Conservation (phyloP, 192 early-diverging fungal genomes). For the Paraglomus brasilianum region DNA sequence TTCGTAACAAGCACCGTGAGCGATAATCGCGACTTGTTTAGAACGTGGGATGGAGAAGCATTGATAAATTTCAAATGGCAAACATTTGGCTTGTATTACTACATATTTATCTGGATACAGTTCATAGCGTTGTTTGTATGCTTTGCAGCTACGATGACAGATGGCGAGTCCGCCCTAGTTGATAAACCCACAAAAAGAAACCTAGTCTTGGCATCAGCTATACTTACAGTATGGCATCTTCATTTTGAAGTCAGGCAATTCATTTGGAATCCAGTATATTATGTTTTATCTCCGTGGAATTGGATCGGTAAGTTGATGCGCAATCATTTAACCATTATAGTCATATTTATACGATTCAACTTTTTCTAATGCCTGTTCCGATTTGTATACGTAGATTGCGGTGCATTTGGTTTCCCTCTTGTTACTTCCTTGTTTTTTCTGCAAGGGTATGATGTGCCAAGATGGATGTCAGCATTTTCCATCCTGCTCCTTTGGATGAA, state of each 20-base stretch:
- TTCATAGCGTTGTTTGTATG: neutral
- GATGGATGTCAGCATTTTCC: neutral
- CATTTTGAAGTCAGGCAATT: neutral
- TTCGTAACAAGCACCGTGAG: neutral
- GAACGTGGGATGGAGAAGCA: slow-evolving; percentile 2
- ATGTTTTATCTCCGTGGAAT: neutral
- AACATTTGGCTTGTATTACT: slow-evolving; percentile 1
- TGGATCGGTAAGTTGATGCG: slow-evolving; percentile 20
- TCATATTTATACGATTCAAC: neutral
- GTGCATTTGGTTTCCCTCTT: neutral
- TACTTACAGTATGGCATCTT: neutral
- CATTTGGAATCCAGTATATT: neutral
- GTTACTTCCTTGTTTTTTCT: slow-evolving; percentile 1
- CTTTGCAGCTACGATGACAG: neutral
- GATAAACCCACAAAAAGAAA: too few species aligned
- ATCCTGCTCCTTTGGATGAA: slow-evolving; percentile 5
- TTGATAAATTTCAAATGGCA: slow-evolving; percentile 21
- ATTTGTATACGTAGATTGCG: neutral
- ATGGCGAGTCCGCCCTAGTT: neutral
- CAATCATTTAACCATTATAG: too few species aligned
- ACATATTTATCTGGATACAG: neutral
- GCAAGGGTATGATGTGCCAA: neutral
- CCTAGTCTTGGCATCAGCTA: neutral
- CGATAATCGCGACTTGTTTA: neutral
- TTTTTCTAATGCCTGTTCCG: neutral